phyloP scores from a whole-genome alignment of 2,329 filamentous ascomycete species.

The Acephala macrosclerotiorum region DNA sequence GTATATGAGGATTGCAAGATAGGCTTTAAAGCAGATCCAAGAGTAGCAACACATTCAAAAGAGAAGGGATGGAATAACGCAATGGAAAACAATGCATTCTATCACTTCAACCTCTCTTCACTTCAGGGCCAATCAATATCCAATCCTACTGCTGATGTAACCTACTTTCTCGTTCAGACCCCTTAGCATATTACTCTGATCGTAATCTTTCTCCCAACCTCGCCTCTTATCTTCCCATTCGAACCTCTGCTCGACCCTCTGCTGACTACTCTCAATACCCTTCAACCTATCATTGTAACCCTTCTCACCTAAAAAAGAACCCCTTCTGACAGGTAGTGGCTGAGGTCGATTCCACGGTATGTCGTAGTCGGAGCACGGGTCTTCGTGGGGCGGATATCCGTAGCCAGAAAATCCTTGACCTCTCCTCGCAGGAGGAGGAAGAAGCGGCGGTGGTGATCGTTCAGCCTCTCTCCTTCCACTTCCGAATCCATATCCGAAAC shows the following conservation, averaged over 20 bases:
- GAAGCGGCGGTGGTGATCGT: neutral
- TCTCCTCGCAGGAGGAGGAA: too few relatives aligned
- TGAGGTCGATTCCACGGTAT: too few relatives aligned
- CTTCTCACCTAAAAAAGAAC: neutral
- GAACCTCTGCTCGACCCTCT: neutral
- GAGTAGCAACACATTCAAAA: too few relatives aligned
- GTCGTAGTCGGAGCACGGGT: too few relatives aligned
- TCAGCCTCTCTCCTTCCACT: neutral
- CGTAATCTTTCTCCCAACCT: neutral
- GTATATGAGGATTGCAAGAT: too few relatives aligned
- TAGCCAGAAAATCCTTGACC: neutral
- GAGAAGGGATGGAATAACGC: neutral
- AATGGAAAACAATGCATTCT: neutral
- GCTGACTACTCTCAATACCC: neutral
- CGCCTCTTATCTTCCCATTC: slow-evolving; percentile 4
- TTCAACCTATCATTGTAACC: neutral
- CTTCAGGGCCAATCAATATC: neutral
- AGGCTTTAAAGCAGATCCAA: too few relatives aligned
- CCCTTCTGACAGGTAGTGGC: neutral
- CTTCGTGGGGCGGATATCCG: neutral
- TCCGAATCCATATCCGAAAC: neutral
- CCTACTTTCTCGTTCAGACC: neutral
- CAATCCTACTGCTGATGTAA: neutral
- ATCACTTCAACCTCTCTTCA: neutral
- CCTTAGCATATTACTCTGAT: neutral